Evolutionary conservation across 176 grass and related monocot species (phyloP), one percentile per base, ranked within the genome.

Genomic region (Otatea glauca): DNA sequence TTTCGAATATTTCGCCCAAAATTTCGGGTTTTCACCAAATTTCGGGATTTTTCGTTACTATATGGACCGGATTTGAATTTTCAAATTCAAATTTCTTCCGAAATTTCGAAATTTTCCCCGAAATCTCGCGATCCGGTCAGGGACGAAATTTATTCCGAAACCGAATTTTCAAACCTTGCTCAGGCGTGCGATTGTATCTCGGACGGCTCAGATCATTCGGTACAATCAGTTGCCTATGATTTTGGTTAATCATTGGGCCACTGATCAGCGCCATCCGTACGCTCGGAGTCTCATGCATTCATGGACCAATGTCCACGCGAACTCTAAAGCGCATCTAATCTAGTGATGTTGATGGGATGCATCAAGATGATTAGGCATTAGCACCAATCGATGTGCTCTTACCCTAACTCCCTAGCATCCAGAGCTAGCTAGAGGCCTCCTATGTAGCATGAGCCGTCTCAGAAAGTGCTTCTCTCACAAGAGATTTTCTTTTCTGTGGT

Each of bases 241-340:
- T 63, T 32, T 54, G 45, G 23, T 17, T 76, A 85, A 89, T 89
- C 53, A 81, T 85, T 76, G 23, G 62, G 17, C 48, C 69, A 70
- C 74, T 27, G 42, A 44, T 44, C 50, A 81, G 70, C 53, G 51
- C n/a, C 82, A 76, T 76, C 70, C 63, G 54, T 70, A 85, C 85
- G 75, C 21, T 50, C 29, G 2, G 49, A 84, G 65, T 15, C 44
- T 63, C 15, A 51, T 39, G 51, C 56, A 47, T 79, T 68, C 45
- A 38, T 79, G 75, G 66, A 72, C 44, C 61, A 9, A 80, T 50
- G 84, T 72, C 70, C 82, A 75, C 66, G 87, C 35, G 4, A 88
- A 74, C 53, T 39, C 70, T 76, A 85, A 89, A 85, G 45, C 24
- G 88, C 43, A 86, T 85, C 71, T 45, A 81, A 50, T 50, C 48